Conservation (phyloP, 345 rosid genomes). For the Balakata baccata region DNA sequence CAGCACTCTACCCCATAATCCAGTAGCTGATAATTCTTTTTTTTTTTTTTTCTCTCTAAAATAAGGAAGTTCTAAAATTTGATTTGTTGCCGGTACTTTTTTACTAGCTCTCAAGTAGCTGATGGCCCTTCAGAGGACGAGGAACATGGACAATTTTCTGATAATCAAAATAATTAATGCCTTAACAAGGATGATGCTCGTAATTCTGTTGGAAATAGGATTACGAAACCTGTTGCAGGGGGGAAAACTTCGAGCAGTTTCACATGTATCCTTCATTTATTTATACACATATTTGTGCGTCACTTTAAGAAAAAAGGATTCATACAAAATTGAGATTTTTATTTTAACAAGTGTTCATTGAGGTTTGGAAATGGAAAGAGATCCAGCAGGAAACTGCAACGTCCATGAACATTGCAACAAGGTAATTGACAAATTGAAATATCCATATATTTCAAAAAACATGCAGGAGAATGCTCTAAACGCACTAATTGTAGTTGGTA, state of each 20-base stretch:
- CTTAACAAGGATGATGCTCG: not conserved
- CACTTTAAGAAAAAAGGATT: too few relatives aligned
- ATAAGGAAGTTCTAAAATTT: too few relatives aligned
- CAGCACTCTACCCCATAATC: conserved; percentile 7
- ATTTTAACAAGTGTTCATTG: too few relatives aligned
- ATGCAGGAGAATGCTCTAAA: not conserved
- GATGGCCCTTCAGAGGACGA: not conserved
- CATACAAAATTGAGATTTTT: too few relatives aligned
- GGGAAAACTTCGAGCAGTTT: too few relatives aligned
- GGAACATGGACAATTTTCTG: not conserved
- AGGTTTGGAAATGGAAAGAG: too few relatives aligned
- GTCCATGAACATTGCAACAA: not conserved
- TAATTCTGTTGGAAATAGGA: not conserved
- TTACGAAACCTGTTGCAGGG: too few relatives aligned
- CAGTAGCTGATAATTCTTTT: conserved; percentile 7
- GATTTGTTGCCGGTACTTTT: too few relatives aligned
- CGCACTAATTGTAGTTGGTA: not conserved
- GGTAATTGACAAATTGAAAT: not conserved
- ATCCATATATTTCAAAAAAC: not conserved
- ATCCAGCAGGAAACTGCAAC: too few relatives aligned
- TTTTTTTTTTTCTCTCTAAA: too few relatives aligned
- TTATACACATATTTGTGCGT: too few relatives aligned
- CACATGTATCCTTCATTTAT: too few relatives aligned
- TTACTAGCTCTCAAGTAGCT: not conserved
- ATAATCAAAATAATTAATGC: not conserved